phyloP scores from a whole-genome alignment of 1,284 basidiomycete species.

The Malassezia psittaci region DNA sequence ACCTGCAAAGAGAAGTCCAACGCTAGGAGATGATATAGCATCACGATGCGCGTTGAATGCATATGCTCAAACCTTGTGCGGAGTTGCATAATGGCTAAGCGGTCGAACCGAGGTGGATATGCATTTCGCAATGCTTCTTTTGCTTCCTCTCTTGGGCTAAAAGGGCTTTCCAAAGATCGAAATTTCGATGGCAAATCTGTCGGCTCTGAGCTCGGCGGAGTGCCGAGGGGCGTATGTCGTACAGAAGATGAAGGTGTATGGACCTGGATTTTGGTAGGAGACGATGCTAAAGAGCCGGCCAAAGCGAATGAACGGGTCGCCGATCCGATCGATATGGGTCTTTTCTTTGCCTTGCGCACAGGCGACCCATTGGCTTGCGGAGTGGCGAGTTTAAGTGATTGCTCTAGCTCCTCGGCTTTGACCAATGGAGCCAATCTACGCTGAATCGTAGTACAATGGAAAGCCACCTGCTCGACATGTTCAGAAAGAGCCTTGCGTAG shows the following conservation, averaged over 20 bases:
- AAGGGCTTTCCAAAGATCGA: not conserved
- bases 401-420: conserved; percentile 25
- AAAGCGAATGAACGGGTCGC: not conserved
- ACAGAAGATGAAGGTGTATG: not conserved
- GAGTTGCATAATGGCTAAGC: conserved; percentile 26
- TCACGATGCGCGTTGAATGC: conserved; percentile 25
- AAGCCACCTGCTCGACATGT: conserved; percentile 21
- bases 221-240: not conserved
- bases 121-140: not conserved
- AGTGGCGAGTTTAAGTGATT: not conserved
- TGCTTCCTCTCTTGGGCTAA: not conserved
- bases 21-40: conserved; percentile 30
- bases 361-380: not conserved
- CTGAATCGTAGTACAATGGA: conserved; percentile 13
- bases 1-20: conserved; percentile 19
- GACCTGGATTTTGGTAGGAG: not conserved
- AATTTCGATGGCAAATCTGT: not conserved
- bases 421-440: conserved; percentile 1
- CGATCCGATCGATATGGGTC: not conserved
- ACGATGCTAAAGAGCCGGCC: not conserved
- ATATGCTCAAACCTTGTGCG: conserved; percentile 34
- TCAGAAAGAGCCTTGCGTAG: conserved; percentile 21
- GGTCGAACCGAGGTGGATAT: conserved; percentile 13
- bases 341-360: not conserved
- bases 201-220: not conserved